A percentile compares a stretch with the other conserved stretches of the same genome.
These are phyloP conservation scores for Ascochyta viciae-villosae DNA, from an alignment of 2,329 filamentous ascomycete species.

Conservation along the genomic window DNA sequence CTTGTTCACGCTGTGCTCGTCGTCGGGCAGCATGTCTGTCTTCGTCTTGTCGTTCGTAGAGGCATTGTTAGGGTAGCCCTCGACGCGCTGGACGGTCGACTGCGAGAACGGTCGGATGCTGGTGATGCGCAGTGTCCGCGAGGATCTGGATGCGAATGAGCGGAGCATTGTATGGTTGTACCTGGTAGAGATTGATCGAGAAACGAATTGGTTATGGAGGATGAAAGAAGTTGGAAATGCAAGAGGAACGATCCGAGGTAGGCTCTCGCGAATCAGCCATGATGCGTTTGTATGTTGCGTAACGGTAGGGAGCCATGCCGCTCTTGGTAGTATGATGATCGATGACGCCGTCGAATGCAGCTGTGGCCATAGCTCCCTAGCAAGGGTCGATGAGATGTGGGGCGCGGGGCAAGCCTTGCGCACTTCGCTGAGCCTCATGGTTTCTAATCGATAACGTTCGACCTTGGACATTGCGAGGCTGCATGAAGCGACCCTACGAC, in stretches of 20 bases:
- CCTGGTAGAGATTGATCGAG: not conserved
- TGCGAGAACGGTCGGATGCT: conserved; percentile 25
- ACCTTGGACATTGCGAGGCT: not conserved
- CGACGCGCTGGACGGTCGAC: conserved; percentile 14
- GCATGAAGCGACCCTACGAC: conserved; percentile 13
- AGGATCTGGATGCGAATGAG: conserved; percentile 17
- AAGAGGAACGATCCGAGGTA: not conserved
- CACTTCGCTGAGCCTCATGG: conserved; percentile 1
- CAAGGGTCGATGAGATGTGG: not conserved
- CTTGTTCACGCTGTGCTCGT: conserved; percentile 27
- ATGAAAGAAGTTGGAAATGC: not conserved
- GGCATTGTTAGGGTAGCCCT: conserved; percentile 25
- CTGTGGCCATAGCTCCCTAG: conserved; percentile 10
- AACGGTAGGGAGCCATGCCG: not conserved
- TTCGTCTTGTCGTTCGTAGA: conserved; percentile 34
- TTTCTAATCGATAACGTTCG: conserved; percentile 11
- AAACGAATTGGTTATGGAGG: not conserved
- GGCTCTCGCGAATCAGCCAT: conserved; percentile 14
- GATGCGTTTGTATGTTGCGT: conserved; percentile 21
- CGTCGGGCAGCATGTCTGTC: conserved; percentile 34
- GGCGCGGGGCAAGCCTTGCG: not conserved
- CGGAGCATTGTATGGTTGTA: conserved; percentile 20
- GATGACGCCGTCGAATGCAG: conserved; percentile 28
- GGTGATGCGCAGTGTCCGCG: conserved; percentile 10
- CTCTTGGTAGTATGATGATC: conserved; percentile 25